Conservation (phyloP, 768 basidiomycete genomes). For the Tricholoma flavovirens region DNA sequence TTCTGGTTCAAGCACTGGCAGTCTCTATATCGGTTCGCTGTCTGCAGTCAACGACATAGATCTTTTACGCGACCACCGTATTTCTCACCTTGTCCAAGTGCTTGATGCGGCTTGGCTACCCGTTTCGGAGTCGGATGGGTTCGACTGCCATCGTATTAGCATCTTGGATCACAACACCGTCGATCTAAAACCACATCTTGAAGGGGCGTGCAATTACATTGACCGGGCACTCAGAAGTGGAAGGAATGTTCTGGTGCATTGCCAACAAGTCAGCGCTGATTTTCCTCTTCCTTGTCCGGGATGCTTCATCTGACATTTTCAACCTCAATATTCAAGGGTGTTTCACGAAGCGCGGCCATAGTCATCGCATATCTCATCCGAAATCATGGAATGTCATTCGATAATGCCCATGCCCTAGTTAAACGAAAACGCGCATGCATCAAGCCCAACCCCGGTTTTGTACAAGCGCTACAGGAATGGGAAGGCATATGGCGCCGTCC, state of each 20-base stretch:
- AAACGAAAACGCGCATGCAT: constrained; percentile 64
- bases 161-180: constrained; percentile 57
- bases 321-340: constrained; percentile 40
- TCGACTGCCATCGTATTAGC: constrained; percentile 58
- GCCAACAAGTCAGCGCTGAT: constrained; percentile 63
- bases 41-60: constrained; percentile 52
- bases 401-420: constrained; percentile 54
- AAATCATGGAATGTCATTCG: constrained; percentile 66
- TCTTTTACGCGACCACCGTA: constrained; percentile 40
- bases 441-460: constrained; percentile 76
- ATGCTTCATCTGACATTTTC: not conserved
- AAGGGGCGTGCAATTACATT: constrained; percentile 63
- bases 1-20: constrained; percentile 32
- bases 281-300: not conserved
- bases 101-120: constrained; percentile 62
- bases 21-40: constrained; percentile 64
- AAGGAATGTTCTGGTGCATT: constrained; percentile 69
- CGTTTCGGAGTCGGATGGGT: constrained; percentile 36
- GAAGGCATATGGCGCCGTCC: constrained; percentile 30
- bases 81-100: constrained; percentile 57
- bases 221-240: constrained; percentile 55
- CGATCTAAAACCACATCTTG: constrained; percentile 64
- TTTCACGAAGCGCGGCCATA: constrained; percentile 72
- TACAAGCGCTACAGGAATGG: constrained; percentile 54
- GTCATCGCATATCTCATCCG: constrained; percentile 81